A percentile compares a stretch with the other conserved stretches of the same genome.
Conservation (phyloP, 2,329 filamentous ascomycete species). For the Coleophoma eucalyptorum region DNA sequence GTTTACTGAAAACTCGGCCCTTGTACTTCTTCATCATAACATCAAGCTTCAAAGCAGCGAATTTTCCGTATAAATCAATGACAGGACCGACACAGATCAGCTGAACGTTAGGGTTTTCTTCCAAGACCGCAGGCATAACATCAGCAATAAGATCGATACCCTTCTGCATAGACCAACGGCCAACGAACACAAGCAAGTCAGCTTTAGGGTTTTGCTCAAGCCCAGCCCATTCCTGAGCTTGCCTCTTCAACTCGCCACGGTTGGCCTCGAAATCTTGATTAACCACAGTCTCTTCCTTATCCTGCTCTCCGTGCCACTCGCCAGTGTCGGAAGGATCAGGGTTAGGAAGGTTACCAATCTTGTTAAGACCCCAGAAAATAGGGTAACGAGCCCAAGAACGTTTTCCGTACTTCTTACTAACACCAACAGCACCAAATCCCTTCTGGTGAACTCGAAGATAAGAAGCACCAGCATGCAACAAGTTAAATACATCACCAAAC, state of each 20-base stretch:
- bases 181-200: slow-evolving; percentile 65
- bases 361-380: slow-evolving; percentile 61
- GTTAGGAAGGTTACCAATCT: slow-evolving; percentile 67
- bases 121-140: slow-evolving; percentile 59
- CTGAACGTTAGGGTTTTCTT: slow-evolving; percentile 55
- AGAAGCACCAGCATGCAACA: slow-evolving; percentile 51
- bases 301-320: slow-evolving; percentile 56
- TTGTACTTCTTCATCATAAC: slow-evolving; percentile 64
- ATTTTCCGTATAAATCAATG: slow-evolving; percentile 67
- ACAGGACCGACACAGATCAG: slow-evolving; percentile 61
- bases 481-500: slow-evolving; percentile 35
- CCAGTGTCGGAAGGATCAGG: slow-evolving; percentile 56
- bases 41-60: slow-evolving; percentile 61
- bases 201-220: slow-evolving; percentile 57
- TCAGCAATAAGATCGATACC: slow-evolving; percentile 68
- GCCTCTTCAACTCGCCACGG: slow-evolving; percentile 24
- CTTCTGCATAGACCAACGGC: slow-evolving; percentile 67
- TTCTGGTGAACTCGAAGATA: slow-evolving; percentile 63
- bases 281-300: not conserved
- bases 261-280: not conserved
- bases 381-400: slow-evolving; percentile 62
- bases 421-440: slow-evolving; percentile 63
- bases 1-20: slow-evolving; percentile 61
- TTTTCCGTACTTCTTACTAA: slow-evolving; percentile 65
- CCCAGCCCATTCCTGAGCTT: slow-evolving; percentile 66